Conservation (phyloP, 2,329 filamentous ascomycete genomes). For the Fusarium sp. region DNA sequence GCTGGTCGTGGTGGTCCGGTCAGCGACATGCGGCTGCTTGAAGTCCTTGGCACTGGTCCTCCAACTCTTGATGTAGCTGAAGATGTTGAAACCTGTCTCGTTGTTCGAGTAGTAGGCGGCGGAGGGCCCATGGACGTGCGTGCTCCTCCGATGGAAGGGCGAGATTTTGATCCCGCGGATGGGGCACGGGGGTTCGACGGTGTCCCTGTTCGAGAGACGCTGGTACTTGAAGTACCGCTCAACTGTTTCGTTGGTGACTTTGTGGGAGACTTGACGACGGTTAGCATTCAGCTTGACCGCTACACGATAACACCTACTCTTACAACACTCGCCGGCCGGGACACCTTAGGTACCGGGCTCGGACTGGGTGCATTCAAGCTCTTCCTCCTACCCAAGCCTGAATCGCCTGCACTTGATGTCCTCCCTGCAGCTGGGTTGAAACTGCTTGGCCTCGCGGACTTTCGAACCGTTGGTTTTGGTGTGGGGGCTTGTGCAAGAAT, state of each 20-base stretch:
- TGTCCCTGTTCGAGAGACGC: conserved; percentile 75
- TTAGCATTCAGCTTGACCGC: conserved; percentile 35
- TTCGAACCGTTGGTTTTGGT: conserved; percentile 57
- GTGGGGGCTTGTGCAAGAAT: conserved; percentile 67
- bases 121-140: conserved; percentile 79
- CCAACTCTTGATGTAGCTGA: conserved; percentile 56
- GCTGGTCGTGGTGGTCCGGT: conserved; percentile 55
- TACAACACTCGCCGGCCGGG: conserved; percentile 69
- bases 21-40: conserved; percentile 60
- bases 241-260: conserved; percentile 87
- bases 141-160: conserved; percentile 67
- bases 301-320: conserved; percentile 62
- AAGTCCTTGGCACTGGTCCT: conserved; percentile 55
- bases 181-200: conserved; percentile 69
- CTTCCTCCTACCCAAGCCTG: conserved; percentile 72
- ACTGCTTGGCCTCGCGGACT: conserved; percentile 66
- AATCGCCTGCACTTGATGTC: conserved; percentile 63
- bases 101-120: conserved; percentile 60
- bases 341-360: conserved; percentile 74
- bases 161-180: conserved; percentile 64
- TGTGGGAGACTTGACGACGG: conserved; percentile 74
- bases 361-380: conserved; percentile 82
- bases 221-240: conserved; percentile 68
- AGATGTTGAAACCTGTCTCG: conserved; percentile 63
- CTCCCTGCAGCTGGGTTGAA: conserved; percentile 59